phyloP scores from a whole-genome alignment of 352 stramenopile genomes.

The Thalassiosira hispida region DNA sequence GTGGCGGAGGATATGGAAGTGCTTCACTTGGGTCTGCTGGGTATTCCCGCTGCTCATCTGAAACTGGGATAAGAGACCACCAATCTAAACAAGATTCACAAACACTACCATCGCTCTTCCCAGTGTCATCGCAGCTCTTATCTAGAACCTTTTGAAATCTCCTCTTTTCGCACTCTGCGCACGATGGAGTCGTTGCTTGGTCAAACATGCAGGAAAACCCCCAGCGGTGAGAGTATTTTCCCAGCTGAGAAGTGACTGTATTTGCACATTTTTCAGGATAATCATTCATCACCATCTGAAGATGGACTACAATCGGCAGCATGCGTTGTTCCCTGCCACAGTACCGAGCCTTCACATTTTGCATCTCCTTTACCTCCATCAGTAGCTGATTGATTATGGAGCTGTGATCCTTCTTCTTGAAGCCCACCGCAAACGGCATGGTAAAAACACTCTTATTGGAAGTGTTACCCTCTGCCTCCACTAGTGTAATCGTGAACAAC shows the following conservation, averaged over 20 bases:
- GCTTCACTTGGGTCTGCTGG: neutral
- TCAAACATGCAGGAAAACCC: conserved; percentile 14
- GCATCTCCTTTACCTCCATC: neutral
- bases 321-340: conserved; percentile 10
- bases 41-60: neutral
- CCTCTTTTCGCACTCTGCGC: neutral
- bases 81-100: conserved; percentile 5
- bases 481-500: conserved; percentile 15
- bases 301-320: conserved; percentile 4
- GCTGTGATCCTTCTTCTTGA: conserved; percentile 17
- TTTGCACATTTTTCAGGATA: conserved; percentile 30
- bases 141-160: neutral
- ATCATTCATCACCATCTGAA: conserved; percentile 17
- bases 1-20: neutral
- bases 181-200: conserved; percentile 4
- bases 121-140: neutral
- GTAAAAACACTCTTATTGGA: neutral
- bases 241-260: neutral
- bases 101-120: neutral
- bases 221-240: conserved; percentile 24
- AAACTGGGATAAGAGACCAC: neutral
- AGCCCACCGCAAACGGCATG: conserved; percentile 17
- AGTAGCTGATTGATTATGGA: conserved; percentile 7
- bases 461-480: neutral
- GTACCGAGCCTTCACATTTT: neutral